A percentile compares a stretch with the other conserved stretches of the same genome.
Conservation (phyloP, 2,329 filamentous ascomycete genomes). For the Fonsecaea pugnacius region DNA sequence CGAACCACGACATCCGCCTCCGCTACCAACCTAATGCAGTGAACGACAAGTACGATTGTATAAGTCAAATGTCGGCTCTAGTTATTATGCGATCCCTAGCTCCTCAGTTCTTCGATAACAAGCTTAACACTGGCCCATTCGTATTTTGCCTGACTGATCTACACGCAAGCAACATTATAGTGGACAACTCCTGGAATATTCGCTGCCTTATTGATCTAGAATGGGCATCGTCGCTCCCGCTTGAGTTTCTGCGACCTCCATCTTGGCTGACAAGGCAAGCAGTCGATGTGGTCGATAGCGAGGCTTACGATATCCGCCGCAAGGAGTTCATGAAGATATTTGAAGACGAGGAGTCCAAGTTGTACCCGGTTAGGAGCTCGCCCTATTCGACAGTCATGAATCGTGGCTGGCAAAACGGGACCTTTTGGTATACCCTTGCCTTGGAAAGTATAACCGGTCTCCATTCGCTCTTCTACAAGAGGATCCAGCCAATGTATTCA, state of each 20-base stretch:
- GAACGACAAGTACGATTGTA: conserved; percentile 19
- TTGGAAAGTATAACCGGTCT: too few relatives aligned
- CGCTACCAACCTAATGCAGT: conserved; percentile 38
- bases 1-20: conserved; percentile 39
- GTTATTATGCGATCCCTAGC: conserved; percentile 39
- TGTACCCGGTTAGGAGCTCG: too few relatives aligned
- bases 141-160: conserved; percentile 47
- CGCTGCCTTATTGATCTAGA: conserved; percentile 39
- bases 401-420: too few relatives aligned
- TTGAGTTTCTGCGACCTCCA: conserved; percentile 31
- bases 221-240: conserved; percentile 38
- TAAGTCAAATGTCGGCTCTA: conserved; percentile 33
- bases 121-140: conserved; percentile 45
- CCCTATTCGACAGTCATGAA: too few relatives aligned
- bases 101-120: conserved; percentile 39
- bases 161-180: conserved; percentile 44
- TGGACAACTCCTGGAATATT: conserved; percentile 40
- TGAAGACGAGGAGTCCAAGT: neutral
- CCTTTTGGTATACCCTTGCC: too few relatives aligned
- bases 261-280: conserved; percentile 32
- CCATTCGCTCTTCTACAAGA: too few relatives aligned
- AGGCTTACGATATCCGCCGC: neutral
- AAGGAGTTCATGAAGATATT: neutral
- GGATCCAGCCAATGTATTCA: too few relatives aligned
- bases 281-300: neutral